Evolutionary conservation across 306 rosid species (phyloP).

Genomic region (Oxytropis ochrocephala): DNA sequence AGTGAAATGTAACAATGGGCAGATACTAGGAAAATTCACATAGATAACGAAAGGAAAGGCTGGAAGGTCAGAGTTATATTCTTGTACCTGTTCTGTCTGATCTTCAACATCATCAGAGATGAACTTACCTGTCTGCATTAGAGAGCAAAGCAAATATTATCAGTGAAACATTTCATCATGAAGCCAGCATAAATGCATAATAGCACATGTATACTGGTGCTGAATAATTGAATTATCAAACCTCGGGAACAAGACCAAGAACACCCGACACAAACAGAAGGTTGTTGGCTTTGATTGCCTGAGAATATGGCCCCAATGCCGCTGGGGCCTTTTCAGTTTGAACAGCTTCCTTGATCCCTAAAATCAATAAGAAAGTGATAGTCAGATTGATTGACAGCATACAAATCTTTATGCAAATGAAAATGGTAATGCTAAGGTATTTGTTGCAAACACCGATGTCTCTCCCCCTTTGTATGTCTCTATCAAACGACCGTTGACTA

Average conservation of each 20-base stretch:
- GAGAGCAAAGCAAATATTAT: constrained; percentile 4
- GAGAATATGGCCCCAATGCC: constrained; percentile 94
- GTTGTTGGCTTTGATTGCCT: constrained; percentile 84
- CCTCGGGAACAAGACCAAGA: constrained; percentile 92
- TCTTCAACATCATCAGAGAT: constrained; percentile 70
- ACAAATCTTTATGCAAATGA: neutral
- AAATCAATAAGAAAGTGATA: neutral
- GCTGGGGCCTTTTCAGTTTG: constrained; percentile 90
- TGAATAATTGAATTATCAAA: constrained; percentile 20
- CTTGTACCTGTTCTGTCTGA: constrained; percentile 88
- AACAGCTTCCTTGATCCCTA: constrained; percentile 77
- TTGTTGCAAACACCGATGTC: neutral
- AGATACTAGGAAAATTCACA: neutral
- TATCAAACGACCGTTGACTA: neutral
- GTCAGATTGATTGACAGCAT: neutral
- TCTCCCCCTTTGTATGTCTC: neutral
- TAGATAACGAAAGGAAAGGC: neutral
- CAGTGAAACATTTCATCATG: neutral
- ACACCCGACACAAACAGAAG: constrained; percentile 80
- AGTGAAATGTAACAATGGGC: neutral
- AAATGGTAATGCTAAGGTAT: neutral
- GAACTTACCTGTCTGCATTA: constrained; percentile 75
- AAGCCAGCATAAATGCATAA: neutral
- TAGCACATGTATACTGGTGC: neutral
- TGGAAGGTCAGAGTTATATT: neutral